Evolutionary conservation across 331 rosid species (phyloP).

Genomic region (Quercus phellos): DNA sequence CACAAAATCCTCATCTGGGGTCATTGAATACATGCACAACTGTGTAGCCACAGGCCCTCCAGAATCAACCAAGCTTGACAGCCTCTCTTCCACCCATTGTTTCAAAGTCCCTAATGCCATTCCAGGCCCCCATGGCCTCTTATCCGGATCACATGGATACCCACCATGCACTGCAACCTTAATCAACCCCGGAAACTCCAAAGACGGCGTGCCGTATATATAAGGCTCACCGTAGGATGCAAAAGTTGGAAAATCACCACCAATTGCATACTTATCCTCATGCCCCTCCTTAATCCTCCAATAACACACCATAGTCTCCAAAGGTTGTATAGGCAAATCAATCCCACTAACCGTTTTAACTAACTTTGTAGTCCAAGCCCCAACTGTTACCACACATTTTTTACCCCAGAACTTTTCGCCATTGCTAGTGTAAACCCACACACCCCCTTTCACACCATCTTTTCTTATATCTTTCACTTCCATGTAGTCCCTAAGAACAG

Average conservation of each 20-base stretch:
- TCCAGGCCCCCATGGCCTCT: conserved; percentile 64
- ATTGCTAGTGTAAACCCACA: conserved; percentile 29
- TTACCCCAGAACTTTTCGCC: conserved; percentile 50
- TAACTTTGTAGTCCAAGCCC: conserved; percentile 68
- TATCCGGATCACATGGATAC: conserved; percentile 60
- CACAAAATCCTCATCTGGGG: conserved; percentile 73
- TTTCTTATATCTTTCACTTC: conserved; percentile 49
- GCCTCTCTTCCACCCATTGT: conserved; percentile 47
- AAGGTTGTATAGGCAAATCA: conserved; percentile 54
- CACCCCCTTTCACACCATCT: conserved; percentile 19
- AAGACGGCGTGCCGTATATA: conserved; percentile 71
- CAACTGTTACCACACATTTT: conserved; percentile 77
- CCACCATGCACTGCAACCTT: conserved; percentile 72
- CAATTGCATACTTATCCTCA: conserved; percentile 33
- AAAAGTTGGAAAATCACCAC: conserved; percentile 68
- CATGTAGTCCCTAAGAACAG: conserved; percentile 53
- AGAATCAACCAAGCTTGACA: conserved; percentile 55
- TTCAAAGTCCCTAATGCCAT: conserved; percentile 33
- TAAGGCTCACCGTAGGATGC: conserved; percentile 38
- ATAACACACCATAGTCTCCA: conserved; percentile 55
- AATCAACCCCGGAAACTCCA: conserved; percentile 84
- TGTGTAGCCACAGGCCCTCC: conserved; percentile 54
- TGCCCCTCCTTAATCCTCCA: conserved; percentile 79
- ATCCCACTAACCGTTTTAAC: conserved; percentile 53
- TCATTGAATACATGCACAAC: conserved; percentile 78